phyloP scores from a whole-genome alignment of 1,284 basidiomycete species.

The Trametes polyzona region DNA sequence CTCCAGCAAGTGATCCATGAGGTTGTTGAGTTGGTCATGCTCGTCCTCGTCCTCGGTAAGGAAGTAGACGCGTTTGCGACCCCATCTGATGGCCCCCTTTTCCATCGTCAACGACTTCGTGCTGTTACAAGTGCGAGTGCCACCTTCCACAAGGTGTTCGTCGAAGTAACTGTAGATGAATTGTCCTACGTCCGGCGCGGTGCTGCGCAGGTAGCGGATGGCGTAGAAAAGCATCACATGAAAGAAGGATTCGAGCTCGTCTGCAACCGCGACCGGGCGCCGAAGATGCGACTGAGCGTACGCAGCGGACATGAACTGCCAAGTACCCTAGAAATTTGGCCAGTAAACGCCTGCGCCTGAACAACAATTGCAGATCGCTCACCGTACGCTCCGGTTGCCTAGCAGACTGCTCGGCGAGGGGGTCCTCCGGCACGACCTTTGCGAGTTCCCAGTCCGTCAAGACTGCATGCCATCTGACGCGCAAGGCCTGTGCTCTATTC shows the following conservation, averaged over 20 bases:
- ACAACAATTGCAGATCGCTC: neutral
- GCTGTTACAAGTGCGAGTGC: too few relatives aligned
- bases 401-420: neutral
- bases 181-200: too few relatives aligned
- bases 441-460: conserved; percentile 18
- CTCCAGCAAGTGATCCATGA: too few relatives aligned
- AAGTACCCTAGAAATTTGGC: conserved; percentile 3
- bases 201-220: neutral
- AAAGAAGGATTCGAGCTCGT: conserved; percentile 19
- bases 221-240: conserved; percentile 12
- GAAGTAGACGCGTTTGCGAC: too few relatives aligned
- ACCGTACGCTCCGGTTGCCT: conserved; percentile 7
- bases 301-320: conserved; percentile 13
- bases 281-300: neutral
- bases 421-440: neutral
- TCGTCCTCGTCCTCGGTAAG: too few relatives aligned
- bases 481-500: too few relatives aligned
- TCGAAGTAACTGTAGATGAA: too few relatives aligned
- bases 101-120: too few relatives aligned
- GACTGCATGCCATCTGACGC: conserved; percentile 3
- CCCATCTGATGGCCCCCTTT: too few relatives aligned
- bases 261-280: neutral
- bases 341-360: neutral
- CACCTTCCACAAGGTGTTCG: too few relatives aligned
- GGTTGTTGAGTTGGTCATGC: too few relatives aligned